Percentiles rank a stretch among this genome's conserved stretches.
phyloP scores from a whole-genome alignment of 208 protist genomes.

The Trypanosoma cruzi region DNA sequence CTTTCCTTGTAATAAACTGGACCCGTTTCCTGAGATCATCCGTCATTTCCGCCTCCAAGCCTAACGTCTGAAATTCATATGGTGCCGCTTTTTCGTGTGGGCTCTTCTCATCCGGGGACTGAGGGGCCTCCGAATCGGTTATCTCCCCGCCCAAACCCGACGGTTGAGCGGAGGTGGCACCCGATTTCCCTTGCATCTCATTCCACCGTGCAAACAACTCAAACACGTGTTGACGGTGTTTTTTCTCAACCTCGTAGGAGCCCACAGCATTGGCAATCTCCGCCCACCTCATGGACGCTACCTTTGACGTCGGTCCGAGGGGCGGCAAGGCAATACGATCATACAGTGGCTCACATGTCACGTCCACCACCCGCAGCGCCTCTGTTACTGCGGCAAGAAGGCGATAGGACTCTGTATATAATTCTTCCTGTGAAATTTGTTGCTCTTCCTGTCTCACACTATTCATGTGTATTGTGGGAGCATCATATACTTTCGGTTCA shows the following conservation, averaged over 20 bases:
- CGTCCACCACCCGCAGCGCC: constrained; percentile 52
- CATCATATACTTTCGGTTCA: constrained; percentile 16
- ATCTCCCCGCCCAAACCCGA: too few relatives aligned
- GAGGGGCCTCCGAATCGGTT: too few relatives aligned
- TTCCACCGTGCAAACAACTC: constrained; percentile 78
- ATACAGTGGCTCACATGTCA: constrained; percentile 64
- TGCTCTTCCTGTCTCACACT: constrained; percentile 48
- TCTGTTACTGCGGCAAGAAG: constrained; percentile 58
- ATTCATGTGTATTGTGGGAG: constrained; percentile 50
- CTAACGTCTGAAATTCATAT: not conserved
- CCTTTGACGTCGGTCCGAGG: constrained; percentile 50
- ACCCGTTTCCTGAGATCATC: constrained; percentile 1
- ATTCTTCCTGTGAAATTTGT: constrained; percentile 31
- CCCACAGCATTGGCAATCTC: constrained; percentile 70
- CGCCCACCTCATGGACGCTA: constrained; percentile 74
- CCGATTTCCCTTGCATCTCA: constrained; percentile 20
- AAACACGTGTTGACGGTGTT: constrained; percentile 76
- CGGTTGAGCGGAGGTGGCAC: too few relatives aligned
- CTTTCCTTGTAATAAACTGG: constrained; percentile 45
- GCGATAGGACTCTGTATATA: constrained; percentile 66
- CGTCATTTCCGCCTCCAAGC: not conserved
- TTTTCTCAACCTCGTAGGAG: constrained; percentile 62
- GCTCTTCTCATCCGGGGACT: too few relatives aligned
- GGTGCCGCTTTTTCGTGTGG: not conserved
- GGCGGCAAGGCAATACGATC: constrained; percentile 55